These are phyloP conservation scores for Sugiyamaella lignohabitans DNA, from an alignment of 805 yeast genomes.

Conservation along the genomic window DNA sequence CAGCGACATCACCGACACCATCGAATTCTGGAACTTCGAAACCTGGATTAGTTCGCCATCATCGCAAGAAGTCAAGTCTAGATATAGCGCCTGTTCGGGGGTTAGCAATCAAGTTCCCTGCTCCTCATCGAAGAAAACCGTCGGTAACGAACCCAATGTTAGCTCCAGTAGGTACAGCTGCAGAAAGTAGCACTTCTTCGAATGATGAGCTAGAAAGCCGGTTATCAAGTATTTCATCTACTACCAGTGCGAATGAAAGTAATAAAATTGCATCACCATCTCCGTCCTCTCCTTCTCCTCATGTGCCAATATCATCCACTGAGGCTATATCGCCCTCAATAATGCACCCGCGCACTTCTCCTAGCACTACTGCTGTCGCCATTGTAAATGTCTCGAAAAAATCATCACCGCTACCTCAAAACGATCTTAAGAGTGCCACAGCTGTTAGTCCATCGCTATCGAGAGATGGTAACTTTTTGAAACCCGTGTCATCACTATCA, in stretches of 20 bases:
- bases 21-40: too few relatives aligned
- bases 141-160: neutral
- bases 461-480: too few relatives aligned
- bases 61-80: neutral
- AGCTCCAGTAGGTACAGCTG: neutral
- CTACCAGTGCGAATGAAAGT: neutral
- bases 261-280: neutral
- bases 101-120: slow-evolving; percentile 5
- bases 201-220: too few relatives aligned
- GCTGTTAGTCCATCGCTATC: too few relatives aligned
- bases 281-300: neutral
- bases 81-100: slow-evolving; percentile 1
- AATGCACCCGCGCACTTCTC: neutral
- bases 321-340: neutral
- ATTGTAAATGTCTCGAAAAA: too few relatives aligned
- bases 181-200: neutral
- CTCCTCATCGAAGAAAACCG: neutral
- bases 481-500: too few relatives aligned
- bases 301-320: too few relatives aligned
- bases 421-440: too few relatives aligned
- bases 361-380: neutral
- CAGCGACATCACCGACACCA: neutral
- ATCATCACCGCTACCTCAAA: too few relatives aligned
- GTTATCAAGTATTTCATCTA: neutral
- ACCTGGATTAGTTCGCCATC: slow-evolving; percentile 6